Base-by-base conservation (phyloP, 805 yeast species). In the Saturnispora dispora region DNA sequence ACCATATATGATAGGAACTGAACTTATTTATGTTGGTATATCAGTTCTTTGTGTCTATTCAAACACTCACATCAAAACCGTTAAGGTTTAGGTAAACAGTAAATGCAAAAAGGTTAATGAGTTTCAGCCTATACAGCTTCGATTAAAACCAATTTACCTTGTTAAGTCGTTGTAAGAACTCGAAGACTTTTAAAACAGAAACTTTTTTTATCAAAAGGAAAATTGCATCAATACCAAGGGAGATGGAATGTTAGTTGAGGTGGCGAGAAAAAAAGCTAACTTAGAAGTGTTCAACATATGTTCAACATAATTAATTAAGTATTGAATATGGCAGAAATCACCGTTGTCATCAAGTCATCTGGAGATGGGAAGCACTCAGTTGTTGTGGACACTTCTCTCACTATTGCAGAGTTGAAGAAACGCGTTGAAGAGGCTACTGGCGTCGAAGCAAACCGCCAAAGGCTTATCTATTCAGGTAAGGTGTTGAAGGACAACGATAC, bases 401-500 rank as follows among this genome's bases (percentile, higher is more conserved):
- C 90, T 2, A 81, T 91, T 33, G 70, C 72, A 22, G 85, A 83
- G 54, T 74, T 91, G 57, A 91, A 91, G 68, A 75, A 74, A 36
- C 72, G 72, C 57, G 73, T 91, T 48, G 82, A 82, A 25, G 71
- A 72, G 20, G 76, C 73, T 53, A 69, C 89, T 5, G 83, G 79
- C 22, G 73, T 89, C 43, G 83, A 95, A 5, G 81, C 79, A 1
- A 84, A 76, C n/a, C 78, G 84, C 54, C 98, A 90, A 69, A 77
- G 98, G 53, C 75, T 91, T 63, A 90, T 91, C 62, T 91, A 86
- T 71, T 86, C 96, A 2, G 99, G 99, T 40, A 84, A 91, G 58
- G 96, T 93, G 33, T 76, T 91, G 63, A 90, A 90, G 67, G 96
- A 91, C 62, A 73, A 72, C 36, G 93, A 90, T 58, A 77, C 86